Evolutionary conservation across 495 filamentous ascomycete species (phyloP).

Genomic region (Chaetomium tenue): DNA sequence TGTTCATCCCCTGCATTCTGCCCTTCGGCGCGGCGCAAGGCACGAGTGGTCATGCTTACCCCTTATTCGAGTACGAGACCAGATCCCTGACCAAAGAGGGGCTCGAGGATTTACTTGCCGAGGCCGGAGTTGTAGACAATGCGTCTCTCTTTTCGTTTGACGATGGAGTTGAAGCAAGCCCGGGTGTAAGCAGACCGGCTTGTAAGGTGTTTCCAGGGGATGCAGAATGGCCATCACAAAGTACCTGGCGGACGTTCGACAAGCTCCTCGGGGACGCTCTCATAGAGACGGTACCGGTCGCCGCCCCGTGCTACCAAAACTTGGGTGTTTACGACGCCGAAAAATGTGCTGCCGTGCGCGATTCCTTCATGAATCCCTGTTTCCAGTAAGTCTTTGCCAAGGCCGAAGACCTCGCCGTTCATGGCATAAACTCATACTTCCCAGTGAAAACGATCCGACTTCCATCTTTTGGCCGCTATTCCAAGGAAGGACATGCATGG

Average conservation of each 20-base stretch:
- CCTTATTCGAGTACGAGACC: conserved; percentile 5
- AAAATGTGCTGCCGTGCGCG: background rate
- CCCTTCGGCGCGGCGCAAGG: background rate
- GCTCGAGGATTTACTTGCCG: background rate
- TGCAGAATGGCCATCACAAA: background rate
- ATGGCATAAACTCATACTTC: background rate
- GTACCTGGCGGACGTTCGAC: background rate
- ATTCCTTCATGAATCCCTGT: background rate
- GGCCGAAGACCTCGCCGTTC: background rate
- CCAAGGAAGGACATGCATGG: conserved; percentile 40
- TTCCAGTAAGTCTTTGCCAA: background rate
- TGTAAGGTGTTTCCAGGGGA: conserved; percentile 3
- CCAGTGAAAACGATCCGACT: conserved; percentile 1
- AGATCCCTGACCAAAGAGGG: background rate
- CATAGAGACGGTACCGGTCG: background rate
- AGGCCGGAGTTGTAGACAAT: background rate
- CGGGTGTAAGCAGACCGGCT: background rate
- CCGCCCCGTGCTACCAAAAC: conserved; percentile 1
- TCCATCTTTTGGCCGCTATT: conserved; percentile 2
- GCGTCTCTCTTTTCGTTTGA: background rate
- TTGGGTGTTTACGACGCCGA: background rate
- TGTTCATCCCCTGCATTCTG: background rate
- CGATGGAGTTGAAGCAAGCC: background rate
- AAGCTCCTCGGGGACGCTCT: background rate
- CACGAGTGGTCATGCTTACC: background rate